phyloP scores from a whole-genome alignment of 805 yeast genomes.

The Kazachstania taianensis region DNA sequence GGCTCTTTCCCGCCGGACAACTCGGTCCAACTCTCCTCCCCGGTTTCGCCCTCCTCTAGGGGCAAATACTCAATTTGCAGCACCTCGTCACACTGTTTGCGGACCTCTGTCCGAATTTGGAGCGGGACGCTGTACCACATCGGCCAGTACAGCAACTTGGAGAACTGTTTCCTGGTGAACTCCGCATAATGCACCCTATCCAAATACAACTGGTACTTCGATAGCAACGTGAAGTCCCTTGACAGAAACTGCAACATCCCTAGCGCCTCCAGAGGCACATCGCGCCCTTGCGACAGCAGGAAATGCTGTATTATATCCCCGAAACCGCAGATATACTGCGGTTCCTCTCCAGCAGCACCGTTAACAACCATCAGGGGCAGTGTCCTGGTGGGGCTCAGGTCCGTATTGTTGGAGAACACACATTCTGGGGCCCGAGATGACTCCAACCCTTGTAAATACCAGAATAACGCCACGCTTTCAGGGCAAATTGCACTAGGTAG shows the following conservation, averaged over 20 bases:
- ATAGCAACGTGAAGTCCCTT: conserved; percentile 36
- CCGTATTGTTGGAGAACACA: conserved; percentile 50
- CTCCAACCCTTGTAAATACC: conserved; percentile 13
- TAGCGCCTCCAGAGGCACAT: background rate
- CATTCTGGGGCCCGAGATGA: conserved; percentile 21
- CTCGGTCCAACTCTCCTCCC: conserved; percentile 5
- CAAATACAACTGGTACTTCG: conserved; percentile 48
- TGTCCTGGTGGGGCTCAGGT: conserved; percentile 37
- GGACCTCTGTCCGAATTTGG: conserved; percentile 11
- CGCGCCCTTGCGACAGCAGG: background rate
- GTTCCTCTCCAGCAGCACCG: too few species aligned
- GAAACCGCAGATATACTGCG: conserved; percentile 33
- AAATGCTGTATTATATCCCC: conserved; percentile 32
- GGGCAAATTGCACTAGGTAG: conserved; percentile 21
- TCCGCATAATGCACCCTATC: conserved; percentile 49
- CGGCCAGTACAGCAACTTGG: conserved; percentile 53
- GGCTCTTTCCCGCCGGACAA: conserved; percentile 3
- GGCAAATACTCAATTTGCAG: conserved; percentile 11
- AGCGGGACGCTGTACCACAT: conserved; percentile 61
- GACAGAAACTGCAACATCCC: conserved; percentile 26
- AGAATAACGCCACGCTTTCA: conserved; percentile 24
- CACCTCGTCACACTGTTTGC: conserved; percentile 13
- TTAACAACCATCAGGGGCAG: conserved; percentile 38
- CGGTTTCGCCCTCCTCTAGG: conserved; percentile 12
- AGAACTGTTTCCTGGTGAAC: conserved; percentile 47